These are phyloP conservation scores for Myotisia sp. DNA, from an alignment of 2,329 filamentous ascomycete genomes.

Conservation along the genomic window DNA sequence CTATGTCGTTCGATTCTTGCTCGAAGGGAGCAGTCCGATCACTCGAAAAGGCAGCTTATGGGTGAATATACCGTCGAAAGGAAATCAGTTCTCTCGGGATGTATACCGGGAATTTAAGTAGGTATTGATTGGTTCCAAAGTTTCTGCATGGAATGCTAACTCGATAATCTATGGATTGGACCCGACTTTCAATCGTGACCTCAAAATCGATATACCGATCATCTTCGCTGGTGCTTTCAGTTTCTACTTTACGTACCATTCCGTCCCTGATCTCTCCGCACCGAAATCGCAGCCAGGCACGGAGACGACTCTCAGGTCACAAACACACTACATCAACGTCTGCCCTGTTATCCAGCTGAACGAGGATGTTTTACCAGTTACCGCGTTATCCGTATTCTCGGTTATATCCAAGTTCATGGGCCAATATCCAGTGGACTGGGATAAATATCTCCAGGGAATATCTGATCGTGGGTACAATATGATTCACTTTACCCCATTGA, in stretches of 20 bases:
- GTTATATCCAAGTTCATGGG: slow-evolving; percentile 98
- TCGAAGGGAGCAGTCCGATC: slow-evolving; percentile 90
- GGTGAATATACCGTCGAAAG: slow-evolving; percentile 81
- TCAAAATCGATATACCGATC: slow-evolving; percentile 81
- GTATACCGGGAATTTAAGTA: slow-evolving; percentile 83
- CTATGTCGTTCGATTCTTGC: slow-evolving; percentile 71
- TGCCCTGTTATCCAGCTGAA: slow-evolving; percentile 65
- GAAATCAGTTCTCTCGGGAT: slow-evolving; percentile 59
- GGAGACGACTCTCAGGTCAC: slow-evolving; percentile 41
- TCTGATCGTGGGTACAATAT: slow-evolving; percentile 92
- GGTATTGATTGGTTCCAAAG: slow-evolving; percentile 19
- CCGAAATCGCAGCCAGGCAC: slow-evolving; percentile 33
- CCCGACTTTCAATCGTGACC: slow-evolving; percentile 82
- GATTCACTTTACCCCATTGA: slow-evolving; percentile 93
- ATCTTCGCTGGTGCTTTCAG: slow-evolving; percentile 73
- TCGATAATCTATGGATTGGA: slow-evolving; percentile 46
- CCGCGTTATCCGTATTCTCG: slow-evolving; percentile 82
- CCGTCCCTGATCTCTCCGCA: slow-evolving; percentile 61
- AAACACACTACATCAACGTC: slow-evolving; percentile 84
- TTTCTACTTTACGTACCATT: slow-evolving; percentile 85
- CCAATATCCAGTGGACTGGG: slow-evolving; percentile 76
- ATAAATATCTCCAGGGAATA: slow-evolving; percentile 76
- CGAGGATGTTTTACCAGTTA: slow-evolving; percentile 59
- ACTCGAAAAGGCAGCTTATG: slow-evolving; percentile 87
- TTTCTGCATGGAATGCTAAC: slow-evolving; percentile 6